Evolutionary conservation across 352 stramenopile genomes (phyloP).

Genomic region (Phytophthora pisi): DNA sequence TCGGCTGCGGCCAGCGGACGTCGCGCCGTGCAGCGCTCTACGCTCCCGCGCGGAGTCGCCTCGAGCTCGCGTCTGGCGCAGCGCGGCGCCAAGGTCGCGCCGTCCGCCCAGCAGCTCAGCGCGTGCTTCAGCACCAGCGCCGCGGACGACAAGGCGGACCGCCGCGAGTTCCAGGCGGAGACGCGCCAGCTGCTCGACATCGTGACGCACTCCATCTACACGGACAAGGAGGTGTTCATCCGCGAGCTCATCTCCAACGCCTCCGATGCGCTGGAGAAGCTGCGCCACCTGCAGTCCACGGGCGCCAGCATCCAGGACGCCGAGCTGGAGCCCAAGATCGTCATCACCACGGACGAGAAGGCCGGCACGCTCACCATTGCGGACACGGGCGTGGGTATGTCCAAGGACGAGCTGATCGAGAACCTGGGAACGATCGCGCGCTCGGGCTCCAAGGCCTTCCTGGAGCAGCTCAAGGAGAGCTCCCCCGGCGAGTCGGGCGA

Average conservation of each 20-base stretch:
- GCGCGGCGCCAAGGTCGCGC: constrained; percentile 33
- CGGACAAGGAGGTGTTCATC: constrained; percentile 99
- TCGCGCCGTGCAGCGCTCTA: constrained; percentile 18
- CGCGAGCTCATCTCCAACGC: constrained; percentile 99
- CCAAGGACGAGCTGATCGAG: constrained; percentile 94
- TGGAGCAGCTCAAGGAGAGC: constrained; percentile 92
- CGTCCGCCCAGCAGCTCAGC: constrained; percentile 43
- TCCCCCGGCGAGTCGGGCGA: constrained; percentile 66
- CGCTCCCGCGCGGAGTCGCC: constrained; percentile 6
- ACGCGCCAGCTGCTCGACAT: constrained; percentile 96
- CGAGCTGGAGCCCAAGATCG: constrained; percentile 95
- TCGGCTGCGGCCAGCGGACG: constrained; percentile 21
- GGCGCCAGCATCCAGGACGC: constrained; percentile 71
- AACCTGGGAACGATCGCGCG: constrained; percentile 99
- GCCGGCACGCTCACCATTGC: constrained; percentile 96
- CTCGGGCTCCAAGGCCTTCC: constrained; percentile 97
- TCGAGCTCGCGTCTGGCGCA: constrained; percentile 21
- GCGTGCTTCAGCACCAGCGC: constrained; percentile 47
- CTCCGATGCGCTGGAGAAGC: constrained; percentile 98
- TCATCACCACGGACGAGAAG: constrained; percentile 96
- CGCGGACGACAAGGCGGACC: constrained; percentile 59
- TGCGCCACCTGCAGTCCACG: constrained; percentile 93
- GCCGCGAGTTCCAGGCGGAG: constrained; percentile 95
- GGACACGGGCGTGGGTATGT: constrained; percentile 99
- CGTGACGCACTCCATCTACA: constrained; percentile 99